Conservation (phyloP, 2,329 filamentous ascomycete species). For the Stemphylium beticola region DNA sequence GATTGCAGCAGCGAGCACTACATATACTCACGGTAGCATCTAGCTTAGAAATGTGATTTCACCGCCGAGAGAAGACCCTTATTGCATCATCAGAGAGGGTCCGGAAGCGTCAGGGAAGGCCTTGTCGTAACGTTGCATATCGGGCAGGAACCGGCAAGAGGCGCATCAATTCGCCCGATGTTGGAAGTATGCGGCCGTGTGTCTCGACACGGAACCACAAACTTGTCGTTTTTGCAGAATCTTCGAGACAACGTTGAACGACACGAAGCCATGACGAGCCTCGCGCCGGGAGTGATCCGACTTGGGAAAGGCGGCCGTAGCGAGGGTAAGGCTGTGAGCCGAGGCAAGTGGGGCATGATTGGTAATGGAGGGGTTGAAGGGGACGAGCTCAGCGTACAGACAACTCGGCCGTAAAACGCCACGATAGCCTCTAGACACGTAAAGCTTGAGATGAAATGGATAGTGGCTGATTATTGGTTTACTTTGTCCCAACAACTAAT, state of each 20-base stretch:
- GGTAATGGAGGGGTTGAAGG: constrained; percentile 18
- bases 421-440: background rate
- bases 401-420: background rate
- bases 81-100: constrained; percentile 24
- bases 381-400: background rate
- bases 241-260: constrained; percentile 11
- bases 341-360: constrained; percentile 36
- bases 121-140: constrained; percentile 2
- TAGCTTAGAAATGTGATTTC: constrained; percentile 17
- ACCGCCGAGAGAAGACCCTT: constrained; percentile 11
- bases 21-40: constrained; percentile 13
- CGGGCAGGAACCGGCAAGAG: constrained; percentile 19
- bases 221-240: constrained; percentile 13
- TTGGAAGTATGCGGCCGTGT: constrained; percentile 1
- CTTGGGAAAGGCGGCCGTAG: constrained; percentile 24
- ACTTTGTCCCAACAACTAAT: too few relatives aligned
- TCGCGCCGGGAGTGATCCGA: constrained; percentile 19
- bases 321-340: constrained; percentile 20
- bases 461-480: too few relatives aligned
- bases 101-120: background rate
- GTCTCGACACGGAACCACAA: constrained; percentile 5
- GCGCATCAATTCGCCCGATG: constrained; percentile 2
- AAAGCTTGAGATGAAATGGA: too few relatives aligned
- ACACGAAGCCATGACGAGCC: constrained; percentile 23
- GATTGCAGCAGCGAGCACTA: constrained; percentile 10